Conservation (phyloP, 345 rosid species). For the Turnera subulata region DNA sequence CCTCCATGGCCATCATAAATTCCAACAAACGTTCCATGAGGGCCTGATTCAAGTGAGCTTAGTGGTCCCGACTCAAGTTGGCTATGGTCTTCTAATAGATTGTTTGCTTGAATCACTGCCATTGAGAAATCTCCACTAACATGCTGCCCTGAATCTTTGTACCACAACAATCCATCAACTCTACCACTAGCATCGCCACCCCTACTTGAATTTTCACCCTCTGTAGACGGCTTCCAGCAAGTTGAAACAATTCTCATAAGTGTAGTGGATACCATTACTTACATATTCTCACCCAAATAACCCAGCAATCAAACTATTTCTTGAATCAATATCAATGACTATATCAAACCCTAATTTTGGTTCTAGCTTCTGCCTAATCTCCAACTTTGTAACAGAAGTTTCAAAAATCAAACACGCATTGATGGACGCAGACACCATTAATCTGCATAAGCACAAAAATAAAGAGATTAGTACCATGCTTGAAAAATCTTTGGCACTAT, state of each 20-base stretch:
- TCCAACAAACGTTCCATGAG: constrained; percentile 92
- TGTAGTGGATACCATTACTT: constrained; percentile 72
- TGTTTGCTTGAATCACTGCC: constrained; percentile 95
- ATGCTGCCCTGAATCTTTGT: constrained; percentile 71
- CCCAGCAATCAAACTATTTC: constrained; percentile 56
- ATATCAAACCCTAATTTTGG: constrained; percentile 25
- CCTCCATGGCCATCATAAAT: constrained; percentile 99
- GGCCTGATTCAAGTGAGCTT: constrained; percentile 68
- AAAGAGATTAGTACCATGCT: not conserved
- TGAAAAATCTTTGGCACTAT: not conserved
- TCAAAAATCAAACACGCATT: constrained; percentile 52
- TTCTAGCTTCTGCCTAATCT: constrained; percentile 40
- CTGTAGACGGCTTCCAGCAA: constrained; percentile 83
- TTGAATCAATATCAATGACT: constrained; percentile 29
- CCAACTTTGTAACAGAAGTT: constrained; percentile 43
- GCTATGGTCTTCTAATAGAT: constrained; percentile 71
- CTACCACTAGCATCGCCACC: constrained; percentile 55
- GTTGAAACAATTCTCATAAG: constrained; percentile 66
- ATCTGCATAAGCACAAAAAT: constrained; percentile 42
- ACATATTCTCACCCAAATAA: constrained; percentile 66
- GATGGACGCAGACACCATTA: constrained; percentile 62
- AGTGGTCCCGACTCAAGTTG: constrained; percentile 94
- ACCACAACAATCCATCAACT: constrained; percentile 81
- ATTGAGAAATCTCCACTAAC: constrained; percentile 79
- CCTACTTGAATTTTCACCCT: constrained; percentile 62